phyloP scores from a whole-genome alignment of 768 basidiomycete genomes.

The Pleurotus sapidus region DNA sequence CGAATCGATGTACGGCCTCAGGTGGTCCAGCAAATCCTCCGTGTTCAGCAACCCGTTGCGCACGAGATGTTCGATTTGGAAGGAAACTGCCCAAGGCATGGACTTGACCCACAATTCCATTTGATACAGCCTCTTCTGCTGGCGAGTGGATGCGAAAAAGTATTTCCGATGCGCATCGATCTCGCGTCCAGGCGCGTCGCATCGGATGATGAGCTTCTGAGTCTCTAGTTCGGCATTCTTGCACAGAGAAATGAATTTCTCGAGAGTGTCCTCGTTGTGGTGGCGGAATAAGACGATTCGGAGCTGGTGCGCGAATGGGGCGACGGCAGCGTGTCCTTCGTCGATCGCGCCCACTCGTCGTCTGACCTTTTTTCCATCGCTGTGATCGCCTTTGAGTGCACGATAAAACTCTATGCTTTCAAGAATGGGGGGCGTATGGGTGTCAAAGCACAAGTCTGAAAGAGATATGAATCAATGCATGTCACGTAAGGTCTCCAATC shows the following conservation, averaged over 20 bases:
- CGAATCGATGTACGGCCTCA: constrained; percentile 41
- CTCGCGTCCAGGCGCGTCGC: constrained; percentile 22
- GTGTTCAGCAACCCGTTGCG: constrained; percentile 63
- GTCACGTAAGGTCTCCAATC: constrained; percentile 1
- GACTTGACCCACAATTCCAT: constrained; percentile 40
- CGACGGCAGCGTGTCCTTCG: constrained; percentile 53
- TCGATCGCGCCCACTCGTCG: constrained; percentile 58
- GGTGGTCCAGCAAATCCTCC: constrained; percentile 40
- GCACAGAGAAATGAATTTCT: constrained; percentile 55
- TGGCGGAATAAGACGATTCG: constrained; percentile 57
- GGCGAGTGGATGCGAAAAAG: constrained; percentile 43
- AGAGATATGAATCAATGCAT: not conserved
- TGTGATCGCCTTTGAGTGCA: constrained; percentile 35
- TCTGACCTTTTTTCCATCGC: constrained; percentile 45
- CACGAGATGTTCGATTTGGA: constrained; percentile 73
- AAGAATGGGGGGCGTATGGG: constrained; percentile 60
- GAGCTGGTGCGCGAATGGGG: constrained; percentile 71
- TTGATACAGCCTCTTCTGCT: constrained; percentile 36
- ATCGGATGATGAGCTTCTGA: constrained; percentile 29
- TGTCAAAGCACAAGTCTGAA: constrained; percentile 67
- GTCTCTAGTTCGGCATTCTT: constrained; percentile 37
- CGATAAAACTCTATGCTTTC: constrained; percentile 61
- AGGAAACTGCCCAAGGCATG: constrained; percentile 66
- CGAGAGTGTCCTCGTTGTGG: constrained; percentile 38
- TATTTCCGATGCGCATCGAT: constrained; percentile 48